Conservation (phyloP, 177 flowering plant species). For the Tripterygium wilfordii region DNA sequence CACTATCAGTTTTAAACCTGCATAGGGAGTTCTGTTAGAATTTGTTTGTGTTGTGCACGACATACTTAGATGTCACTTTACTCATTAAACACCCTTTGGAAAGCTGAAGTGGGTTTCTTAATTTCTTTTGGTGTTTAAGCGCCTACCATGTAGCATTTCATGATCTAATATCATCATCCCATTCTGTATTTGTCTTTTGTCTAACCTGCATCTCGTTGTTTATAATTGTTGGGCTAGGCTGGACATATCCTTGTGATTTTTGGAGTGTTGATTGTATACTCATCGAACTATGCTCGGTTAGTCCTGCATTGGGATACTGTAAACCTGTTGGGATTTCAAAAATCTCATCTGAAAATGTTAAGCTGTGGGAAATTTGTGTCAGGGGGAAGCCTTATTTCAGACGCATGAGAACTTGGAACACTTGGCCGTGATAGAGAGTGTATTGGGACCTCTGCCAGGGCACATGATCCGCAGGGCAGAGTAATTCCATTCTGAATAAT, state of each 20-base stretch:
- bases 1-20: too few relatives aligned
- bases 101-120: too few relatives aligned
- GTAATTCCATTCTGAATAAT: conserved; percentile 25
- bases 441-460: conserved; percentile 72
- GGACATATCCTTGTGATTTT: conserved; percentile 87
- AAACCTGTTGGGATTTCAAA: background rate
- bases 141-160: too few relatives aligned
- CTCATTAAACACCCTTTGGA: too few relatives aligned
- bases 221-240: conserved; percentile 67
- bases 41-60: too few relatives aligned
- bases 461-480: conserved; percentile 58
- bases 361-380: conserved; percentile 12
- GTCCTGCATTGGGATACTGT: conserved; percentile 12
- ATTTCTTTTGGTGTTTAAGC: too few relatives aligned
- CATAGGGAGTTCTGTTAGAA: too few relatives aligned
- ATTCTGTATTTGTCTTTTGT: too few relatives aligned
- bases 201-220: background rate
- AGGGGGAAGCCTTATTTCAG: conserved; percentile 84
- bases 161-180: too few relatives aligned
- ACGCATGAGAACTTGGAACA: conserved; percentile 94
- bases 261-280: conserved; percentile 96
- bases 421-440: conserved; percentile 93
- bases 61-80: too few relatives aligned
- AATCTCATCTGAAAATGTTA: conserved; percentile 3
- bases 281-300: conserved; percentile 77